These are phyloP conservation scores for Clarireedia paspali DNA, from an alignment of 2,329 filamentous ascomycete genomes.

Conservation along the genomic window DNA sequence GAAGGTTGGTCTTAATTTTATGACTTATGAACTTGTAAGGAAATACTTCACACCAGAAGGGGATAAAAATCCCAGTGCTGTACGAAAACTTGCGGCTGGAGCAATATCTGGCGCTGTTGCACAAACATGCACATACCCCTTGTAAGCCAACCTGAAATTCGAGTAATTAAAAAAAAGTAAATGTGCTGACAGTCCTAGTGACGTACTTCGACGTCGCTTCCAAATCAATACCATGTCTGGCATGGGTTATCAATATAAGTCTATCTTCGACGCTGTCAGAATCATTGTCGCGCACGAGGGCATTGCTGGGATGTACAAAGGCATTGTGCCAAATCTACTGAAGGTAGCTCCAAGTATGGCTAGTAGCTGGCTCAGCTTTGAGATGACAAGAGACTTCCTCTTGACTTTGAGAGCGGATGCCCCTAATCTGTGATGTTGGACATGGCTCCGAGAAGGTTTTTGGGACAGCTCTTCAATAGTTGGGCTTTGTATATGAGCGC, in stretches of 20 bases:
- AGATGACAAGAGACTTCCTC: constrained; percentile 83
- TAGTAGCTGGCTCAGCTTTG: constrained; percentile 95
- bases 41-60: constrained; percentile 81
- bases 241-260: constrained; percentile 93
- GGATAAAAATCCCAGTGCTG: constrained; percentile 69
- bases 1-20: constrained; percentile 92
- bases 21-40: constrained; percentile 90
- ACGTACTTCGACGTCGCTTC: constrained; percentile 86
- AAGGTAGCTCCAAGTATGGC: constrained; percentile 99
- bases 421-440: constrained; percentile 14
- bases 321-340: constrained; percentile 86
- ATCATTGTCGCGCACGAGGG: constrained; percentile 83
- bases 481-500: constrained; percentile 26
- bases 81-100: constrained; percentile 79
- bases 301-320: constrained; percentile 82
- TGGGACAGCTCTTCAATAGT: constrained; percentile 9
- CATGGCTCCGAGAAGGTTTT: constrained; percentile 1
- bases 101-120: constrained; percentile 94
- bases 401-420: constrained; percentile 47
- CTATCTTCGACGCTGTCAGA: constrained; percentile 72
- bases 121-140: constrained; percentile 96
- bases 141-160: constrained; percentile 50
- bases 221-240: constrained; percentile 99
- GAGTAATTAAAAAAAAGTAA: background rate
- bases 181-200: constrained; percentile 42